Base-by-base conservation (phyloP, 805 yeast genomes). In the Ogataea angusta region DNA sequence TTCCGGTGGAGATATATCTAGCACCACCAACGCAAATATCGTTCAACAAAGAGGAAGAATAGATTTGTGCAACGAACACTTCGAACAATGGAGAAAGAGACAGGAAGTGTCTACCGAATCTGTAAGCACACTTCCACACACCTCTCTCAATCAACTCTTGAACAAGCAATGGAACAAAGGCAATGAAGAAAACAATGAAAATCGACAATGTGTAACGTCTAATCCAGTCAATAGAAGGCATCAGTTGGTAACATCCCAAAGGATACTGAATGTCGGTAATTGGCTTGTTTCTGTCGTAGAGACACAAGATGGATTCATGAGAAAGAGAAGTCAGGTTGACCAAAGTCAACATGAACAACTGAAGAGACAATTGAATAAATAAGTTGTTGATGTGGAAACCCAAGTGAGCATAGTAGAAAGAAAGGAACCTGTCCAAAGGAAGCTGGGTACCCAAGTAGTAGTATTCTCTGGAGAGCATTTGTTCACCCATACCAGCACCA, bases 401-500 rank as follows among this genome's bases (percentile, higher is more conserved):
- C 46, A 88, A 81, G 63, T 85, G 95, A 13, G 91, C 95, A 64
- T 82, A 85, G 69, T 82, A 85, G 70, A 85, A 85, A 8, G 91
- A 81, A 49, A 85, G 72, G 72, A 85, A 82, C 65, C 91, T 75
- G 61, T 85, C 91, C 55, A 85, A 65, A 31, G 91, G 93, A 48
- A 85, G 68, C 58, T 81, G 89, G 27, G 91, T 81, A 57, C 91
- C 88, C 63, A 85, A 64, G 63, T 84, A 83, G 65, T 80, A 85
- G 62, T 85, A 85, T 62, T 85, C 95, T 67, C 95, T 75, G 19
- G 90, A 83, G 46, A 85, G 68, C 81, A 85, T 82, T 63, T 85
- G 95, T 66, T 85, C 95, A 63, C 93, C 93, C 95, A 85, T 85
- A 67, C 95, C 95, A 52, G 93, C 90, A 66, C 95, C 95, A 74